Base-by-base conservation (phyloP, 177 flowering plant genomes). In the Vitis hybrid region DNA sequence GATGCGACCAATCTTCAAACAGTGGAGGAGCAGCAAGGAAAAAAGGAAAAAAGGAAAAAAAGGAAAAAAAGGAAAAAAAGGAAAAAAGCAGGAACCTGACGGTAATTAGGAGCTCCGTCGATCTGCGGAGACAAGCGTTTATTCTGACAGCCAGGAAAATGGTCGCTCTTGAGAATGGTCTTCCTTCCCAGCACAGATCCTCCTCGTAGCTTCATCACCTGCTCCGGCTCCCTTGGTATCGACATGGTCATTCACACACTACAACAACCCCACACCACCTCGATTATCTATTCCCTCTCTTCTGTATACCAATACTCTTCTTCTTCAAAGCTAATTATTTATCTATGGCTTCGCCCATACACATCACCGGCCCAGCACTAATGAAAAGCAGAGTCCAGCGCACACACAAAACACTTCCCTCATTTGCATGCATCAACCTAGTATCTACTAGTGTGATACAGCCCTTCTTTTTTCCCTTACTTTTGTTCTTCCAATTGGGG, bases 71-170 rank as follows among this genome's bases (percentile, higher is more conserved):
- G 63, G 18, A 54, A 48, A 56, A 68, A 11, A 11, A 58, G n/a
- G n/a, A 21, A 53, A 55, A 24, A 9, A 20, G 63, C 41, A 58
- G 27, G 41, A 55, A 24, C 89, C 98, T 90, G 94, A 35, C 94
- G 92, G 73, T 91, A 94, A 79, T 91, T 92, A 65, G 97, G 97
- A 73, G 97, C 97, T 9, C 97, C 95, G 17, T 90, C 96, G 64
- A 94, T 87, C 52, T 94, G 97, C 9, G 98, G 97, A 69, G 80
- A 72, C 77, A 92, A 71, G 55, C 93, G 92, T 65, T 92, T 90
- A 83, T 94, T 94, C 69, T 89, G 97, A 73, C 97, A 94, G 9
- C 97, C 97, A 3, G 98, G 97, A 74, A 94, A 94, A 78, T 94
- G 98, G 76, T 92, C 97, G 72, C 97, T 94, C 82, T 94, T 94